These are phyloP conservation scores for Aegilops tauschii DNA, from an alignment of 176 grass and related monocot species.

Conservation along the genomic window DNA sequence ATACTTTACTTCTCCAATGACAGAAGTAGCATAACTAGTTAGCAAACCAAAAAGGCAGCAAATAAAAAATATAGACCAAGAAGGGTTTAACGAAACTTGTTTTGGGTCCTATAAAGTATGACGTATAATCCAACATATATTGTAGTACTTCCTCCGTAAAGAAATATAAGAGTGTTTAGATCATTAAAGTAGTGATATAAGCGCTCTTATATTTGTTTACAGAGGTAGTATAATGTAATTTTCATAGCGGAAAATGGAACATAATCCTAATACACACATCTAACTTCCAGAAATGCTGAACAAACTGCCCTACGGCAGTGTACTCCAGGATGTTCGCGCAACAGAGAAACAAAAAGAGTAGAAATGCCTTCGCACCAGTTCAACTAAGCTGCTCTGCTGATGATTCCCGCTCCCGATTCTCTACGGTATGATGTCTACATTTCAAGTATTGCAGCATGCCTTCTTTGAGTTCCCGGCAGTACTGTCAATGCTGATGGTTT, in stretches of 20 bases:
- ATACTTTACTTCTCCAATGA: neutral
- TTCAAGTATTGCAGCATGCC: conserved; percentile 65
- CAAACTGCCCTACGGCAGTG: conserved; percentile 6
- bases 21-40: neutral
- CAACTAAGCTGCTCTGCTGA: conserved; percentile 21
- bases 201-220: no score
- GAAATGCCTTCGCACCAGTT: conserved; percentile 13
- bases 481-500: conserved; percentile 59
- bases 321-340: conserved; percentile 1
- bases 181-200: no score
- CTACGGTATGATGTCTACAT: conserved; percentile 22
- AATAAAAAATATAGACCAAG: neutral
- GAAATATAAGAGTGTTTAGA: no score
- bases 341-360: conserved; percentile 11
- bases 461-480: conserved; percentile 34
- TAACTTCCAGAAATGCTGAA: conserved; percentile 41
- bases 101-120: neutral
- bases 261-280: conserved; percentile 33
- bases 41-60: neutral
- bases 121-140: conserved; percentile 30
- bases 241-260: conserved; percentile 31
- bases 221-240: conserved; percentile 13
- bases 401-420: conserved; percentile 16
- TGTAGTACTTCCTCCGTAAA: neutral
- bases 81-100: neutral